Conservation (phyloP, 139 green algal species). For the Closterium sp. region DNA sequence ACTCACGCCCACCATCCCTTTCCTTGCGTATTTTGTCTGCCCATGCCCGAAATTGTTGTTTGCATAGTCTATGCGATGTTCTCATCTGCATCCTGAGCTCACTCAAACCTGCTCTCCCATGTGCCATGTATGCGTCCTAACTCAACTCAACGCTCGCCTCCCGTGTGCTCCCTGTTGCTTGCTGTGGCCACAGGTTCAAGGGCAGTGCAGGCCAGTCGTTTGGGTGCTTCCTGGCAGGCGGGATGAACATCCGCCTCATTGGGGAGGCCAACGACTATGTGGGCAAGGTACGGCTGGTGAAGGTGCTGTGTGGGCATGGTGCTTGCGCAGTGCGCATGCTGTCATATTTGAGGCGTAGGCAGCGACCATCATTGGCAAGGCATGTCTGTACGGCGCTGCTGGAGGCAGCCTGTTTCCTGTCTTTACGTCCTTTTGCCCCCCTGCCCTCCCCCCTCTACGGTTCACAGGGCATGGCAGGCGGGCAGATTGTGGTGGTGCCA, state of each 20-base stretch:
- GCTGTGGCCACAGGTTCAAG: conserved; percentile 57
- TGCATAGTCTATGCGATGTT: no score
- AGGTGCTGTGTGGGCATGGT: not conserved
- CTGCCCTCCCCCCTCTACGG: not conserved
- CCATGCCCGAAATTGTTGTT: no score
- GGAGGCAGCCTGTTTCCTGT: not conserved
- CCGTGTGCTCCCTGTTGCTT: no score
- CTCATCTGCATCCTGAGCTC: no score
- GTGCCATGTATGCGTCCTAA: no score
- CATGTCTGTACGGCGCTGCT: not conserved
- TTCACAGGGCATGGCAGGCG: conserved; percentile 87
- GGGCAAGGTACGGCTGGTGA: conserved; percentile 69
- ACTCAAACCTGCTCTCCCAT: no score
- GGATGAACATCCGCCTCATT: conserved; percentile 68
- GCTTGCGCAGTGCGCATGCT: not conserved
- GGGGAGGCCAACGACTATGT: conserved; percentile 99
- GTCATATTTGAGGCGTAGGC: not conserved
- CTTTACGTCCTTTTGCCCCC: not conserved
- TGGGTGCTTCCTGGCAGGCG: conserved; percentile 71
- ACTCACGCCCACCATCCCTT: not conserved
- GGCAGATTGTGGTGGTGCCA: conserved; percentile 87
- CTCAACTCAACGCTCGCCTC: no score
- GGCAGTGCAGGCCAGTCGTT: conserved; percentile 86
- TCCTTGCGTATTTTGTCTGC: not conserved
- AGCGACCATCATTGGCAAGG: no score